Evolutionary conservation across 2,329 filamentous ascomycete genomes (phyloP), one percentile per base, ranked within the genome.

Genomic region (Fusarium virguliforme): DNA sequence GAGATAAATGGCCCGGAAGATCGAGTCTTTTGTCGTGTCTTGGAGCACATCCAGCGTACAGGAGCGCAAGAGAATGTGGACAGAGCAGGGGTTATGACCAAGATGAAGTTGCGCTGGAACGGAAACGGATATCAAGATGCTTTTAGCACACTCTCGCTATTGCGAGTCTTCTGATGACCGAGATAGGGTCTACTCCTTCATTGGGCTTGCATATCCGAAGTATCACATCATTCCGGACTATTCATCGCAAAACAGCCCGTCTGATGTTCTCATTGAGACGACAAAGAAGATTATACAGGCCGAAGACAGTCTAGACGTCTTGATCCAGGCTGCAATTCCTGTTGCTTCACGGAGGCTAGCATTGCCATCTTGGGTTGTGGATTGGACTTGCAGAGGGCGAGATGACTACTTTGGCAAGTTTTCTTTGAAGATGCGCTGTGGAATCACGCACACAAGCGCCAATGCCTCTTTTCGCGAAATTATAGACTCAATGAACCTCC

Each of bases 141-240:
- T 2, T 1, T 4, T 5, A 6, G 34, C 3, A 1, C 15, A 22
- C 2, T 51, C 58, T 0, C 5, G 2, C 1, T 1, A 7, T 6
- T 22, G 15, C 13, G 12, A 35, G 3, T 38, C 64, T 0, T 53
- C 65, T 3, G 65, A 63, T 26, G 1, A 6, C 0, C 41, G 64
- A 3, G 65, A 68, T 7, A 43, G n/a, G 4, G 9, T 68, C 1
- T 68, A 63, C 4, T 58, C 65, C 1, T 4, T 68, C 2, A 5
- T 67, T 3, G 63, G 65, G 0, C 54, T 68, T 0, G 63, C 41
- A 2, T 1, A 38, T 1, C 26, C 59, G 1, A 59, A 26, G 0
- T 68, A 67, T 7, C 24, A 13, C 0, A 60, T 68, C 3, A 4
- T 22, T 1, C 54, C 63, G 0, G 15, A 68, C 24, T 68, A 68